phyloP scores from a whole-genome alignment of 2,329 filamentous ascomycete genomes.

The Fusarium sp. region DNA sequence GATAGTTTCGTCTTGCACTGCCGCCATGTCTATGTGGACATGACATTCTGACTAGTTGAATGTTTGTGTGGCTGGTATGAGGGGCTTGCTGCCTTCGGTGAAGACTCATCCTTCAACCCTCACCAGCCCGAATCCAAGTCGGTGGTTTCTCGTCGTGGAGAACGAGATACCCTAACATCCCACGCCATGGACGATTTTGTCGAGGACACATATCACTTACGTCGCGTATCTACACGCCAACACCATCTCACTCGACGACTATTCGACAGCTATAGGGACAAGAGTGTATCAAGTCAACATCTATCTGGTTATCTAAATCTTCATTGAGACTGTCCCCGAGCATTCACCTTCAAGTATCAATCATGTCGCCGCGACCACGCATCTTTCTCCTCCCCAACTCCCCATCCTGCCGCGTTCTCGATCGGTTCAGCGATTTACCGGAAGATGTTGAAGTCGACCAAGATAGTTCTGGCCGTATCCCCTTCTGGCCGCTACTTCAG shows the following conservation, averaged over 20 bases:
- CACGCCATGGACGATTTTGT: too few relatives aligned
- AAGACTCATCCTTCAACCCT: background rate
- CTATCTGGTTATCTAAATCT: background rate
- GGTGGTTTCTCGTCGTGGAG: too few relatives aligned
- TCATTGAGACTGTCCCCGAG: background rate
- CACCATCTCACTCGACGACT: background rate
- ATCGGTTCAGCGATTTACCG: slow-evolving; percentile 46
- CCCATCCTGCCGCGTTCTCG: slow-evolving; percentile 33
- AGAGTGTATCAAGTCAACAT: background rate
- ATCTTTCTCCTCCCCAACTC: slow-evolving; percentile 36
- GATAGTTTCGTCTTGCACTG: background rate
- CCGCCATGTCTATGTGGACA: background rate
- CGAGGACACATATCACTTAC: too few relatives aligned
- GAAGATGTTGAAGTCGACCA: slow-evolving; percentile 29
- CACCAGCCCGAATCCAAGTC: too few relatives aligned
- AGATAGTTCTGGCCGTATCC: slow-evolving; percentile 36
- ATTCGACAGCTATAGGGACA: background rate
- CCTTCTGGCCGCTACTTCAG: slow-evolving; percentile 42
- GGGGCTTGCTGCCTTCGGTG: background rate
- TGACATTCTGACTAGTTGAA: background rate
- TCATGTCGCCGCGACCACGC: slow-evolving; percentile 19
- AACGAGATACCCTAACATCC: too few relatives aligned
- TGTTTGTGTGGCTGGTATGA: background rate
- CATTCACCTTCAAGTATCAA: background rate
- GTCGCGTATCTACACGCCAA: too few relatives aligned